Evolutionary conservation across 176 grass and related monocot genomes (phyloP).

Genomic region (Dendrocalamus sinicus): DNA sequence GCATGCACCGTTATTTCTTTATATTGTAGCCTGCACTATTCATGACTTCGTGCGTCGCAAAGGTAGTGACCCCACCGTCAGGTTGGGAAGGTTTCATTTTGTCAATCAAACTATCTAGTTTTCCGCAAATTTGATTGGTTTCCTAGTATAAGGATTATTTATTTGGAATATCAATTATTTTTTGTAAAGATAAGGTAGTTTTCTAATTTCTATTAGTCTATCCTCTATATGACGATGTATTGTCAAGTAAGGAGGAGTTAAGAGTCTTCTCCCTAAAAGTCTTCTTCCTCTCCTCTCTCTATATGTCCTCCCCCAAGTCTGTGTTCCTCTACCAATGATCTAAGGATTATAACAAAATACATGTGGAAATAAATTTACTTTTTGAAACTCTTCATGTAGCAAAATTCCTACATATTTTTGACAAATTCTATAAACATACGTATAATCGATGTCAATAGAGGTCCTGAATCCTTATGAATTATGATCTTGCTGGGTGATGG

Average conservation of each 20-base stretch:
- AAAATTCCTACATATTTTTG: neutral
- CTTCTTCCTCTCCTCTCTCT: neutral
- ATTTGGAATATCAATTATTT: slow-evolving; percentile 11
- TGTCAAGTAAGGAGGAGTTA: slow-evolving; percentile 1
- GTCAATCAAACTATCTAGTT: slow-evolving; percentile 8
- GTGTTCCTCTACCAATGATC: neutral
- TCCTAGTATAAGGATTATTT: neutral
- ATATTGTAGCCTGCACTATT: neutral
- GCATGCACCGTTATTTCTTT: neutral
- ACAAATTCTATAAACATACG: neutral
- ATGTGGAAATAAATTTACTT: neutral
- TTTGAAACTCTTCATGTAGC: neutral
- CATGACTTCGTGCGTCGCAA: neutral
- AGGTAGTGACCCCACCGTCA: neutral
- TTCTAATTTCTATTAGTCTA: neutral
- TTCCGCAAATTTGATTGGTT: neutral
- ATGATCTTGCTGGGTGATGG: slow-evolving; percentile 28
- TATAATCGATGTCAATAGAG: neutral
- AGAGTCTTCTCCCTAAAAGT: slow-evolving; percentile 1
- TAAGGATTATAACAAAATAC: slow-evolving; percentile 15
- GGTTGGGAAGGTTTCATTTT: slow-evolving; percentile 4
- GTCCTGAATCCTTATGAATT: neutral
- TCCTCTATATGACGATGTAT: slow-evolving; percentile 6
- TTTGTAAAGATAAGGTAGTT: slow-evolving; percentile 5
- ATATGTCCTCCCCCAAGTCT: slow-evolving; percentile 7